A percentile compares a stretch with the other conserved stretches of the same genome.
These are phyloP conservation scores for Globisporangium megalacanthum DNA, from an alignment of 352 stramenopile species.

Conservation along the genomic window DNA sequence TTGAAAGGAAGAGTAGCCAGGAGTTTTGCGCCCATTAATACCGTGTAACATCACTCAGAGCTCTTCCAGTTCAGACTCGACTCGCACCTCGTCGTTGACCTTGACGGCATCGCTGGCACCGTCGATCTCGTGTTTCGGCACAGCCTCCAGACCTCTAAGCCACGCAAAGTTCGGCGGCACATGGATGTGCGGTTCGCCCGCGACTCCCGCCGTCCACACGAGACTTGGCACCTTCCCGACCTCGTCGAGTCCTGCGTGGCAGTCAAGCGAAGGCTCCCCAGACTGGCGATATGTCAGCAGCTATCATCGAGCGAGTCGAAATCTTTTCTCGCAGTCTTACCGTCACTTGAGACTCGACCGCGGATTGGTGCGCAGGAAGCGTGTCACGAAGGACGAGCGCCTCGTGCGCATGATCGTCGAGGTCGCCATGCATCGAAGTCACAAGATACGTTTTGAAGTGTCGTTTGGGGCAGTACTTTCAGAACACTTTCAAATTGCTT, in stretches of 20 bases:
- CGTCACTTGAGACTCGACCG: background rate
- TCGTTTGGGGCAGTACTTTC: too few relatives aligned
- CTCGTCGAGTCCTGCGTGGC: background rate
- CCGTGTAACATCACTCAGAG: too few relatives aligned
- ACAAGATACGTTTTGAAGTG: too few relatives aligned
- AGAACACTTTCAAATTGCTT: too few relatives aligned
- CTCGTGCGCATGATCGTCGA: too few relatives aligned
- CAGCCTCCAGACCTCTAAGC: slow-evolving; percentile 7
- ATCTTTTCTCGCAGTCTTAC: background rate
- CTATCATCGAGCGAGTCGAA: background rate
- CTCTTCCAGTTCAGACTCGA: background rate
- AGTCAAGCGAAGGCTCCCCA: background rate
- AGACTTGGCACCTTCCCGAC: background rate
- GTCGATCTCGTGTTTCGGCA: background rate
- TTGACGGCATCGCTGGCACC: background rate
- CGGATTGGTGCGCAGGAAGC: background rate
- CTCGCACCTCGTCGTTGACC: background rate
- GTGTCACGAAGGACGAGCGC: too few relatives aligned
- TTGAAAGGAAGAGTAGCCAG: too few relatives aligned
- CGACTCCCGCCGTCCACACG: slow-evolving; percentile 28
- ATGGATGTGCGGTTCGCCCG: slow-evolving; percentile 11
- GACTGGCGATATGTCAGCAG: background rate
- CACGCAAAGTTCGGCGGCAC: slow-evolving; percentile 54
- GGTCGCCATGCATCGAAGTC: too few relatives aligned
- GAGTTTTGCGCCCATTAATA: too few relatives aligned